These are phyloP conservation scores for Umbelopsis sp. DNA, from an alignment of 192 early-diverging fungal genomes.

Conservation along the genomic window DNA sequence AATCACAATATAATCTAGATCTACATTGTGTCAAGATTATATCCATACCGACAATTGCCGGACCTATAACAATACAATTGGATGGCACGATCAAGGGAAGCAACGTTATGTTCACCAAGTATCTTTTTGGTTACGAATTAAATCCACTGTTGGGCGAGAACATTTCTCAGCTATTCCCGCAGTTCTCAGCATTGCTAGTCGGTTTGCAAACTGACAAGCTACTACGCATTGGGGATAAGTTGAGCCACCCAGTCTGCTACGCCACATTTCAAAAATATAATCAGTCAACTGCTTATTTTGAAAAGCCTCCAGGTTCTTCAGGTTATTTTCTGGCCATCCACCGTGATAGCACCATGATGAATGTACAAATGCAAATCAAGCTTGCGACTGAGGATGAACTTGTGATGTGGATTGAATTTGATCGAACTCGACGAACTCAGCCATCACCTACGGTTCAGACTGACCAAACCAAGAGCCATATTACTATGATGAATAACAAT, in stretches of 20 bases:
- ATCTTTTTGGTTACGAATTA: conserved; percentile 58
- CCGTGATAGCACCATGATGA: conserved; percentile 60
- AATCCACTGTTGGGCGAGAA: conserved; percentile 18
- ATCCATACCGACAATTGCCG: conserved; percentile 67
- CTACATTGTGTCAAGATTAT: conserved; percentile 45
- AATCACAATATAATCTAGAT: conserved; percentile 19
- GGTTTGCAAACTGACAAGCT: conserved; percentile 40
- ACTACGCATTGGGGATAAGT: background rate
- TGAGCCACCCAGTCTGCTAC: background rate
- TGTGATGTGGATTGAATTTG: conserved; percentile 69
- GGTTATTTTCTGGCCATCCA: conserved; percentile 56
- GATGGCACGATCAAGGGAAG: conserved; percentile 56
- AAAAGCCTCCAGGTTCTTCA: background rate
- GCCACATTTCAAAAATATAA: background rate
- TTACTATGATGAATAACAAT: too few relatives aligned
- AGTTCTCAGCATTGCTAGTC: conserved; percentile 55
- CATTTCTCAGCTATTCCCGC: conserved; percentile 58
- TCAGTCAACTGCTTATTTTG: background rate
- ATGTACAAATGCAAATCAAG: conserved; percentile 61
- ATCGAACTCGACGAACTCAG: conserved; percentile 32
- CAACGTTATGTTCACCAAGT: conserved; percentile 62
- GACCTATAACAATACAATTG: conserved; percentile 53
- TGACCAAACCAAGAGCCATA: background rate
- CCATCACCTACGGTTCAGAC: background rate
- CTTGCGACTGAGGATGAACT: conserved; percentile 48